Conservation (phyloP, 129 eudicot species). For the Flaveria brownii region DNA sequence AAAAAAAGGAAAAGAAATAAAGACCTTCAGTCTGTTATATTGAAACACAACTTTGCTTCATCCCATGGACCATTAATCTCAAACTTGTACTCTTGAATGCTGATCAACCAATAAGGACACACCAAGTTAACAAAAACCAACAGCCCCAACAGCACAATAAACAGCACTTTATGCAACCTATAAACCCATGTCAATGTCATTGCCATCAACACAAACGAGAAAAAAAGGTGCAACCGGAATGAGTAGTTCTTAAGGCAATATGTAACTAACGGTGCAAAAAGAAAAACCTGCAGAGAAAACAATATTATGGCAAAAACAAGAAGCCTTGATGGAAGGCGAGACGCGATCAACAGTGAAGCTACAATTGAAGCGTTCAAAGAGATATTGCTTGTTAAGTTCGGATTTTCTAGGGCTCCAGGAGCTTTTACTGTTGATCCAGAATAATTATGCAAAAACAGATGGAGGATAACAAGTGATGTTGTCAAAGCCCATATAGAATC, state of each 20-base stretch:
- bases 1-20: background rate
- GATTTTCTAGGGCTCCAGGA: conserved; percentile 67
- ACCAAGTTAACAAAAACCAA: conserved; percentile 74
- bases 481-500: conserved; percentile 90
- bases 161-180: conserved; percentile 55
- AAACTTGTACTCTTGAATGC: conserved; percentile 88
- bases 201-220: conserved; percentile 67
- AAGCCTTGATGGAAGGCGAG: conserved; percentile 86
- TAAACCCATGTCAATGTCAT: conserved; percentile 57
- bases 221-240: conserved; percentile 59
- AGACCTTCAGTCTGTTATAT: conserved; percentile 61
- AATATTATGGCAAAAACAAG: conserved; percentile 77
- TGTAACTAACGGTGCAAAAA: conserved; percentile 76
- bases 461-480: conserved; percentile 70
- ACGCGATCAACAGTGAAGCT: conserved; percentile 88
- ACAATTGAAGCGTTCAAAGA: conserved; percentile 89
- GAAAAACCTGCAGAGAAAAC: conserved; percentile 77
- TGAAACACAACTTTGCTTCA: conserved; percentile 91
- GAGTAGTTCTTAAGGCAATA: conserved; percentile 79
- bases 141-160: conserved; percentile 55
- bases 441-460: conserved; percentile 85
- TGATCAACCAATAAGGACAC: conserved; percentile 91
- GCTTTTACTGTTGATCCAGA: conserved; percentile 81
- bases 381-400: conserved; percentile 67
- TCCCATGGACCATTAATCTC: conserved; percentile 99